Base-by-base conservation (phyloP, 331 rosid genomes). In the Telfairia occidentalis region DNA sequence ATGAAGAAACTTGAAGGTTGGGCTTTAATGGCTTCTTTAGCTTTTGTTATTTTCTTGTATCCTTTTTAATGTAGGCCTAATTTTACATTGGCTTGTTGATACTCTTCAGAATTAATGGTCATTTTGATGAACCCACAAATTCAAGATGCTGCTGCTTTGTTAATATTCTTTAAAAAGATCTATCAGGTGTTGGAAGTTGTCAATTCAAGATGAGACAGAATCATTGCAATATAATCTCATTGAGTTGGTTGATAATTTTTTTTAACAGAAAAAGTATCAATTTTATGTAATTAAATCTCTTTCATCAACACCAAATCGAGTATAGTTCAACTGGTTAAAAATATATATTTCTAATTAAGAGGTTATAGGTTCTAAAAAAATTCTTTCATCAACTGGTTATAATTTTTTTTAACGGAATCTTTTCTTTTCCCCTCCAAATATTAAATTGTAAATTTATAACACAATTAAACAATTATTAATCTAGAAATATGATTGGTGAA, bases 1-100 rank as follows among this genome's bases (percentile, higher is more conserved):
- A 59, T 81, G 82, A 83, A 21, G 50, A 74, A 74, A 13, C 78
- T 74, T 55, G 35, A 52, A 19, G 40, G 5, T 38, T 73, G 64
- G 48, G 43, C 59, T 71, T 71, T 46, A 18, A 23, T 48, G 43
- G 45, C 45, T 71, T 48, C 42, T 71, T 29, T 72, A 72, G 29
- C 26, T 4, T 9, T 26, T 72, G 42, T 29, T 48, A 21, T 49
- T 29, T 29, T 64, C n/a, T 37, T 38, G 72, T 8, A 63, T 63
- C 70, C 26, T 19, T 35, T 35, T n/a, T 26, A 63, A 63, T 34
- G 71, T 63, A 18, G 46, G 71, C 48, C 48, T 34, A 66, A 13
- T 9, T 67, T 24, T 40, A 67, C 37, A 21, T 67, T 24, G 74
- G 30, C 0, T 42, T 67, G 26, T 28, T 69, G 35, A 10, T 69